Conservation (phyloP, 805 yeast species). For the Metschnikowia orientalis region DNA sequence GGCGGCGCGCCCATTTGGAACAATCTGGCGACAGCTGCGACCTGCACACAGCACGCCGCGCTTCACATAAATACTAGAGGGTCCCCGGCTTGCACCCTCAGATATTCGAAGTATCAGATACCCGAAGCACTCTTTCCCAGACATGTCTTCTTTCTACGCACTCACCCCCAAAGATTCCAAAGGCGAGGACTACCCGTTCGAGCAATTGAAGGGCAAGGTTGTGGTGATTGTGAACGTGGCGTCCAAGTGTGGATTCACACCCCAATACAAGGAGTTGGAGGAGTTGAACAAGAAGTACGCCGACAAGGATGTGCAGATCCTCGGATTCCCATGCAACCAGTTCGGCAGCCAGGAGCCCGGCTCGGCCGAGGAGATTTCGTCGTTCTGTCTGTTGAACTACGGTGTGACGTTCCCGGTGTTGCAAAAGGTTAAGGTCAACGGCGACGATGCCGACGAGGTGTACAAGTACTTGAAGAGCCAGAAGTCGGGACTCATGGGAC, state of each 20-base stretch:
- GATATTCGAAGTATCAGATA: no score
- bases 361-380: conserved; percentile 53
- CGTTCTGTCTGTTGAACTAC: conserved; percentile 72
- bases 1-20: no score
- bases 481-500: conserved; percentile 45
- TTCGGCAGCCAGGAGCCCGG: conserved; percentile 43
- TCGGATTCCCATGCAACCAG: conserved; percentile 46
- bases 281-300: conserved; percentile 39
- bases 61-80: no score
- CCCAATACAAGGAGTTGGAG: conserved; percentile 41
- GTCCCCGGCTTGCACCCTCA: no score
- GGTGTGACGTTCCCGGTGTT: conserved; percentile 90
- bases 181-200: conserved; percentile 57
- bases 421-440: conserved; percentile 87
- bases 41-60: no score
- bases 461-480: conserved; percentile 68
- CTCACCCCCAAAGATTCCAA: conserved; percentile 59
- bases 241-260: conserved; percentile 55
- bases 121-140: no score
- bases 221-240: conserved; percentile 86
- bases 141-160: conserved; percentile 61
- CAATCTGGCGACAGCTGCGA: no score
- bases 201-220: conserved; percentile 68
- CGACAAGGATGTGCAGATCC: conserved; percentile 32
- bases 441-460: conserved; percentile 73